Conservation (phyloP, 2,329 filamentous ascomycete genomes). For the Fusarium cicatricum region DNA sequence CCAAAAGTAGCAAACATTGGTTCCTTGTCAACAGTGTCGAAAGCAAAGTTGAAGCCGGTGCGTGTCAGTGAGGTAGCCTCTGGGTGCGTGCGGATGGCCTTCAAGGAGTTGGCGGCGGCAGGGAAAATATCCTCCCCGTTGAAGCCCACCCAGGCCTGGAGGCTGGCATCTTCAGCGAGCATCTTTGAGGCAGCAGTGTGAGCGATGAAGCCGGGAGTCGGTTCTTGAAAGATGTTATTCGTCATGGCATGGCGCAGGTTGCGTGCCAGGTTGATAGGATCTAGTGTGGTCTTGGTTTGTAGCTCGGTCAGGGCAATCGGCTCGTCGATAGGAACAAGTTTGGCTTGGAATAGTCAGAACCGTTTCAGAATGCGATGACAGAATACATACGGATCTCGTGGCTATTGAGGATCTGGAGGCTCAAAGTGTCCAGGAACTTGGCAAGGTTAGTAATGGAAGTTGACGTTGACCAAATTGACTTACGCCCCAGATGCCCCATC, state of each 20-base stretch:
- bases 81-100: conserved; percentile 55
- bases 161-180: conserved; percentile 56
- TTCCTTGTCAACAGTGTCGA: conserved; percentile 58
- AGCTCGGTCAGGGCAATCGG: conserved; percentile 58
- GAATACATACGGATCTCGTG: conserved; percentile 56
- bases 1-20: conserved; percentile 63
- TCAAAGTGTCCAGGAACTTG: conserved; percentile 60
- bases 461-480: conserved; percentile 34
- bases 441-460: conserved; percentile 14
- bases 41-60: conserved; percentile 61
- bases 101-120: conserved; percentile 56
- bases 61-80: conserved; percentile 57
- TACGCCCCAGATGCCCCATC: conserved; percentile 63
- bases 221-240: conserved; percentile 63
- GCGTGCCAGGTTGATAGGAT: conserved; percentile 59
- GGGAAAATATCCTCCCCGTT: conserved; percentile 63
- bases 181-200: conserved; percentile 64
- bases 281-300: conserved; percentile 54
- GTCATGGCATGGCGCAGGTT: conserved; percentile 66
- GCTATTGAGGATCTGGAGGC: conserved; percentile 59
- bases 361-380: background rate
- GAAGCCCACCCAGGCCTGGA: conserved; percentile 64
- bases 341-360: conserved; percentile 46
- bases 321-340: conserved; percentile 57
- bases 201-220: conserved; percentile 57